Evolutionary conservation across 495 filamentous ascomycete genomes (phyloP), one percentile per base, ranked within the genome.

Genomic region (Alectoria sarmentosa): DNA sequence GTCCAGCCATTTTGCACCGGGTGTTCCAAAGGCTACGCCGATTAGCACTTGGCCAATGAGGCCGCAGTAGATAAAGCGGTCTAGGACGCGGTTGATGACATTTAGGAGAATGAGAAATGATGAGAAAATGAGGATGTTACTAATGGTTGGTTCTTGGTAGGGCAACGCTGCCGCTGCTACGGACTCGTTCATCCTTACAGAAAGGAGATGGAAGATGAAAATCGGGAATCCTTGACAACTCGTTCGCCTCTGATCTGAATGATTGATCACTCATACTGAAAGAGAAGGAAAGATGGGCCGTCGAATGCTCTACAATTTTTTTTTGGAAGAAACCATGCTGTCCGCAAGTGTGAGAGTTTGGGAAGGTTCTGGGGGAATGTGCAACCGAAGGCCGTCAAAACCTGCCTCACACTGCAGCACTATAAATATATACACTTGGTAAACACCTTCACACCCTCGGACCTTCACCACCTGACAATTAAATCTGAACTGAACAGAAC

Each of bases 31-130:
- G 37, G 85, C 77, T 5, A 90, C 78, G 36, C 90, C 90, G 34
- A 92, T 72, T 23, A 93, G 75, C 26, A 93, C 80, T 69, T 93
- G 86, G 0, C 90, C 89, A 58, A 92, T 78, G 6, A 93, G 78
- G 0, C 88, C 87, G 67, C 89, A 91, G 71, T 84, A 89, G 0
- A 91, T 63, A 0, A 85, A 65, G 38, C 76, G 80, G 70, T 91
- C 84, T 19, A 92, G 78, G 11, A 79, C 58, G 64, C 77, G 74
- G 66, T 86, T 84, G 52, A 80, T 67, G 15, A 83, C 38, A 68
- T 90, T 90, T 32, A 91, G 80, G 14, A 85, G 77, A 8, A 92
- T 69, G 5, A 91, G 76, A 66, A 92, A 87, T 0, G 87, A 86
- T 0, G 86, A 73, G 34, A 82, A 76, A 28, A 80, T 82, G 17